Evolutionary conservation across 176 grass and related monocot species (phyloP), one percentile per base, ranked within the genome.

Genomic region (Elymus sibiricus): DNA sequence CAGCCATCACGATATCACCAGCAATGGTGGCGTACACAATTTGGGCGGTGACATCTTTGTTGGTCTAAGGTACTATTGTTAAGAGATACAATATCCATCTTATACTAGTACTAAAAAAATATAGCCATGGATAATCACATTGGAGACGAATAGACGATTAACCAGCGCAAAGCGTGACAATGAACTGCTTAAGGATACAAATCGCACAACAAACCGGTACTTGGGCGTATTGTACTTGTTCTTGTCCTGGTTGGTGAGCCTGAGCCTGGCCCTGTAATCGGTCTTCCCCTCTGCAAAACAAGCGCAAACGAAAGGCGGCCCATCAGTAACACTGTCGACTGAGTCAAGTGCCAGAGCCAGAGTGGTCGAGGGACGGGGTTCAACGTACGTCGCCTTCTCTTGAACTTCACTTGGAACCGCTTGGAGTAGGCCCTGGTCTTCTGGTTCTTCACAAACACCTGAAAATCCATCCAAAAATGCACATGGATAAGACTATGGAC

Each of bases 381-480:
- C 61, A 79, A 32, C 29, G 5, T 90, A 90, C 85, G 35, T 55
- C 91, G 81, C 72, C 91, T 81, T 92, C 92, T 94, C 87, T 88
- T 94, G 71, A 81, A 89, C 65, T 92, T 91, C 21, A 94, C 92
- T 89, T 94, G 92, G 60, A 86, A 94, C 40, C 89, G 89, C 92
- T 94, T 94, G 76, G 58, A 94, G 79, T 94, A 94, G 7, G 89
- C 86, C 87, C 43, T 87, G 49, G 47, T 68, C 89, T 94, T 91
- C 71, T 91, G 89, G 22, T 34, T 38, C 53, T 87, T 94, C 79
- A 94, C 83, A 6, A 94, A 94, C 8, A 29, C 92, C 77, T 90
- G 70, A 25, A 90, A 60, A 62, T 9, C 9, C 3, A 79, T 77
- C 17, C 16, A 21, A 51, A 22, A n/a, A 4, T 4, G 38, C 35